Conservation (phyloP, 768 basidiomycete species). For the Boletus rubropictus region DNA sequence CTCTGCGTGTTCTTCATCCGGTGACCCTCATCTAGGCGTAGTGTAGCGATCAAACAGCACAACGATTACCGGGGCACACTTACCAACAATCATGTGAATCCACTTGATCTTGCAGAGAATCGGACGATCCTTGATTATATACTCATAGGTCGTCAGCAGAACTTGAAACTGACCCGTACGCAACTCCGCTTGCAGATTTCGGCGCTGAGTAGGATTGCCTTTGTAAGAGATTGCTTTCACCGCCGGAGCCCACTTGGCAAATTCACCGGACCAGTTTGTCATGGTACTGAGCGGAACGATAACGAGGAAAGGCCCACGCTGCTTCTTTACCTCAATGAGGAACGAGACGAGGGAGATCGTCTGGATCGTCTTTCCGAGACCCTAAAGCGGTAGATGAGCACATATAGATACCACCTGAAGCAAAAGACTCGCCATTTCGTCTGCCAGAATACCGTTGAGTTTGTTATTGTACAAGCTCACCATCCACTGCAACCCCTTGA, state of each 20-base stretch:
- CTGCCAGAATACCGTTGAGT: constrained; percentile 90
- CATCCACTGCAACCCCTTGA: constrained; percentile 98
- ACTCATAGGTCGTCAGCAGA: constrained; percentile 90
- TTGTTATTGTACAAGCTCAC: constrained; percentile 96
- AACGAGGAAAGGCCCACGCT: constrained; percentile 92
- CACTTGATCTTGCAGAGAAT: constrained; percentile 86
- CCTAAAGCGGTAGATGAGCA: constrained; percentile 38
- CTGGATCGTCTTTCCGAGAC: constrained; percentile 93
- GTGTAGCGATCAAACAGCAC: constrained; percentile 3
- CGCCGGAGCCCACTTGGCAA: constrained; percentile 91
- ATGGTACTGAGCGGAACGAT: constrained; percentile 94
- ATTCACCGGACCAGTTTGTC: constrained; percentile 96
- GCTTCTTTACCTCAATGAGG: constrained; percentile 85
- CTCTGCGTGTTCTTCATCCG: constrained; percentile 95
- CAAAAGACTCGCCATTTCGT: constrained; percentile 69
- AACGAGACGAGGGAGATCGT: constrained; percentile 94
- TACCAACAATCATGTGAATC: constrained; percentile 96
- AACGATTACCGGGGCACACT: constrained; percentile 10
- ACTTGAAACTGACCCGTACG: constrained; percentile 85
- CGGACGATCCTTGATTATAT: constrained; percentile 96
- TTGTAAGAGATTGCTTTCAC: constrained; percentile 84
- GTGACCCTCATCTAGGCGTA: constrained; percentile 77
- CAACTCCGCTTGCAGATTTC: constrained; percentile 70
- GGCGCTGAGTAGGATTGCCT: constrained; percentile 81
- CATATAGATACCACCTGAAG: constrained; percentile 1